Evolutionary conservation across 495 filamentous ascomycete species (phyloP).

Genomic region (Melanomma pulvis-pyrius): DNA sequence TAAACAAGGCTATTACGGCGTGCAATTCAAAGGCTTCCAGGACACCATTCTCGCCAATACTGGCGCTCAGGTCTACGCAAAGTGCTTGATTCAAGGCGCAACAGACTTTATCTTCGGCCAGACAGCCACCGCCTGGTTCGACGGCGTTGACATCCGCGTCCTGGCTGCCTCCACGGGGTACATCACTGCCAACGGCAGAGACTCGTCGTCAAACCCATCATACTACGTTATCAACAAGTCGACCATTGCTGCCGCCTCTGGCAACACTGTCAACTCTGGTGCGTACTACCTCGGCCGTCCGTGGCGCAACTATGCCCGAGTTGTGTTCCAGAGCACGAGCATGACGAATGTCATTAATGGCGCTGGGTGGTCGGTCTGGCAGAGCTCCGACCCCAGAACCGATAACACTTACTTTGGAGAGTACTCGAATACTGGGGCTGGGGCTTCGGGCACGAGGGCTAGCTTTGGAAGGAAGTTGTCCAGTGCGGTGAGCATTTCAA

Average conservation of each 20-base stretch:
- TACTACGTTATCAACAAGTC: constrained; percentile 65
- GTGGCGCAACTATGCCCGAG: constrained; percentile 63
- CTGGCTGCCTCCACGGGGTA: constrained; percentile 51
- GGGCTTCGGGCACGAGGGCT: constrained; percentile 61
- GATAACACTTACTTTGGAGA: constrained; percentile 60
- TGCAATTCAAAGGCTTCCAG: constrained; percentile 60
- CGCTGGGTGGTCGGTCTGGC: constrained; percentile 66
- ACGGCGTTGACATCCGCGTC: constrained; percentile 59
- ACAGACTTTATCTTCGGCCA: constrained; percentile 73
- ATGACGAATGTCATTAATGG: constrained; percentile 61
- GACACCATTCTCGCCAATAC: constrained; percentile 63
- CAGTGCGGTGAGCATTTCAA: constrained; percentile 50
- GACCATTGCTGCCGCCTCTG: constrained; percentile 50
- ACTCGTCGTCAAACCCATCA: constrained; percentile 48
- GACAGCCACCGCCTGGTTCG: constrained; percentile 63
- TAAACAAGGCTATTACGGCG: constrained; percentile 62
- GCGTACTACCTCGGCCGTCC: constrained; percentile 67
- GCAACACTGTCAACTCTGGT: constrained; percentile 53
- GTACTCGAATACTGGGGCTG: constrained; percentile 62
- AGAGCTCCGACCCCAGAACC: constrained; percentile 51
- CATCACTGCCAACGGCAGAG: constrained; percentile 60
- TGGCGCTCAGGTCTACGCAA: constrained; percentile 62
- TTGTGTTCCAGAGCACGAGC: constrained; percentile 62
- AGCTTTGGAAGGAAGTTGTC: constrained; percentile 56
- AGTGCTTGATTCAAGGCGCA: constrained; percentile 60